Evolutionary conservation across 2,329 filamentous ascomycete species (phyloP), one percentile per base, ranked within the genome.

Genomic region (Thyridium curvatum): DNA sequence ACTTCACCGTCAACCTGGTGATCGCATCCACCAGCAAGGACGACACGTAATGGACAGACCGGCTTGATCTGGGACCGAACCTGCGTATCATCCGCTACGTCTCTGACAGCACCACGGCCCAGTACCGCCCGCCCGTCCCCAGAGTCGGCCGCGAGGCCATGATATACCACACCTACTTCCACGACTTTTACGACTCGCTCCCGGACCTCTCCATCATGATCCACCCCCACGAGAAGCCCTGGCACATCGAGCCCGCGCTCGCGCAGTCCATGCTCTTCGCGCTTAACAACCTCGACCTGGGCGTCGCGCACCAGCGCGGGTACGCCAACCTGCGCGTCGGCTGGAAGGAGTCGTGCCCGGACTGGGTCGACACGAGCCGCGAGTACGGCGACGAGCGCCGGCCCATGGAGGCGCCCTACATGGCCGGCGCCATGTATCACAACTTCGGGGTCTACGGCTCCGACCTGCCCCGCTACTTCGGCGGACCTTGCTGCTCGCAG

Each of bases 91-190:
- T 61, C 35, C 54, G 52, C 31, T 78, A 78, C 48, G 60, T 71
- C n/a, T 70, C 68, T 18, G 68, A 78, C 46, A 66, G 74, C 47
- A 58, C 59, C 6, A 53, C 50, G 2, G 69, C 69, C 3, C 52
- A 56, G 12, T 60, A 70, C 16, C 69, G 71, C 42, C 67, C 72
- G 2, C 71, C 71, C 1, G 64, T 56, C 4, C 46, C 67, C 40
- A 74, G 76, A 50, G 79, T 79, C 54, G 79, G 79, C 28, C 73
- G 79, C 49, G 79, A 83, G 56, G 77, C 74, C 28, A 72, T 77
- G 59, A 69, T 77, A 8, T 82, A 82, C 52, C 64, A 80, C 30
- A 73, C 68, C 30, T 81, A 77, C 55, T 69, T 82, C 49, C 70
- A 79, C 49, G 74, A 79, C 52, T 68, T 74, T 53, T 82, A 83